phyloP scores from a whole-genome alignment of 75 land plant genomes.

The Pinus albicaulis region DNA sequence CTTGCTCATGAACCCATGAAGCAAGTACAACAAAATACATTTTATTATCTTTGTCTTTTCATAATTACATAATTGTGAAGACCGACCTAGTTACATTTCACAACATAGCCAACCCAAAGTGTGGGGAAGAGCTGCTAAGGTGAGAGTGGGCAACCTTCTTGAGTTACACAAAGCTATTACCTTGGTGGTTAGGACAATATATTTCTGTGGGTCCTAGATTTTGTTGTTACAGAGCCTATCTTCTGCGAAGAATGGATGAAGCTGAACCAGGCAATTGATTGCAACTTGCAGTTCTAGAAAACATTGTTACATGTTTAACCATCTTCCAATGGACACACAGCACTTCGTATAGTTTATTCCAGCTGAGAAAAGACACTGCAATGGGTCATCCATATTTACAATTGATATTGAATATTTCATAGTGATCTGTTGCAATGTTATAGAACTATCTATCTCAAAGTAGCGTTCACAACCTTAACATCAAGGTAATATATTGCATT shows the following conservation, averaged over 20 bases:
- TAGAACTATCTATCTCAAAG: not conserved
- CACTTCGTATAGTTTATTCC: not conserved
- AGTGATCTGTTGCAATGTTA: not conserved
- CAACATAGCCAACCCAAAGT: no score
- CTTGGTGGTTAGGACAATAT: no score
- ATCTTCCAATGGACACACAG: not conserved
- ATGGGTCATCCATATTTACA: not conserved
- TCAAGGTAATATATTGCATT: not conserved
- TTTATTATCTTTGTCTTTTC: no score
- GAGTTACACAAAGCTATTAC: no score
- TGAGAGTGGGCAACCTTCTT: no score
- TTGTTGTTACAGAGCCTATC: not conserved
- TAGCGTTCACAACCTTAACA: not conserved
- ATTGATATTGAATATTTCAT: not conserved
- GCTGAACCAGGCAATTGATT: not conserved
- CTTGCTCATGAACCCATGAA: no score
- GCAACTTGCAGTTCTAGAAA: not conserved
- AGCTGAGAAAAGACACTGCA: not conserved
- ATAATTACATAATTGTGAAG: no score
- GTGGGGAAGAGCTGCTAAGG: no score
- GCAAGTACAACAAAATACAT: no score
- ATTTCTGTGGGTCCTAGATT: no score
- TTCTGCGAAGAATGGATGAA: not conserved
- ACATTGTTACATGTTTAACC: not conserved
- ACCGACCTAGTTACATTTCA: no score